phyloP scores from a whole-genome alignment of 2,329 filamentous ascomycete genomes.

The Fusarium compactum region DNA sequence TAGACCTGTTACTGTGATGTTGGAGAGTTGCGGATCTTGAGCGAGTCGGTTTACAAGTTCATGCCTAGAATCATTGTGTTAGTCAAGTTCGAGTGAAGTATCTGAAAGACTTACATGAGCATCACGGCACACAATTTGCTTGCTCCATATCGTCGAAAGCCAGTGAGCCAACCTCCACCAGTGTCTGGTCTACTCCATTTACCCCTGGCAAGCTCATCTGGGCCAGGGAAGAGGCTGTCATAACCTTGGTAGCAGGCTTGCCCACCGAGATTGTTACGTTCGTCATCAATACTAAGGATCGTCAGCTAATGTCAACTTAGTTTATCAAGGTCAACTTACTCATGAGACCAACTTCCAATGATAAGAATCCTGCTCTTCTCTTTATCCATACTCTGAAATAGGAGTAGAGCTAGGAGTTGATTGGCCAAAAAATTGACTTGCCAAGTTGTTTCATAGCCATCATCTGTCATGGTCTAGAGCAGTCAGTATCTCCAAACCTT shows the following conservation, averaged over 20 bases:
- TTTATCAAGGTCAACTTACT: conserved; percentile 44
- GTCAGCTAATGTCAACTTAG: conserved; percentile 9
- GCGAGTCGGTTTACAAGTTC: conserved; percentile 53
- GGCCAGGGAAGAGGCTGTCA: conserved; percentile 48
- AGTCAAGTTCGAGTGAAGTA: conserved; percentile 1
- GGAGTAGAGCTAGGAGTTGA: conserved; percentile 47
- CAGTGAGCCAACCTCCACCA: conserved; percentile 46
- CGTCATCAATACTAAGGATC: conserved; percentile 45
- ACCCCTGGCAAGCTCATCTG: conserved; percentile 51
- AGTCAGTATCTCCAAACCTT: conserved; percentile 3
- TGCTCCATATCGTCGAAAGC: conserved; percentile 55
- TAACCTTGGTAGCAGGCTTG: conserved; percentile 42
- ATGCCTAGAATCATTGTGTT: conserved; percentile 40
- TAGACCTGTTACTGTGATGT: conserved; percentile 53
- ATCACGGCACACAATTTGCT: conserved; percentile 55
- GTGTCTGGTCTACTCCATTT: conserved; percentile 51
- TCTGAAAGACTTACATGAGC: conserved; percentile 48
- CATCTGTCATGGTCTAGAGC: conserved; percentile 45
- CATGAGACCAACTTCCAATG: conserved; percentile 51
- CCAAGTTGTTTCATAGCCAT: conserved; percentile 51
- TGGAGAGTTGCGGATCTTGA: conserved; percentile 50
- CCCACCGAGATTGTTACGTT: conserved; percentile 41
- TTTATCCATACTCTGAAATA: conserved; percentile 52
- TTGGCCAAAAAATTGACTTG: conserved; percentile 52
- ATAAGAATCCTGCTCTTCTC: conserved; percentile 47